Percentiles rank a stretch among this genome's conserved stretches.
These are phyloP conservation scores for Aspergillus sclerotioniger DNA, from an alignment of 495 filamentous ascomycete genomes.

Conservation along the genomic window DNA sequence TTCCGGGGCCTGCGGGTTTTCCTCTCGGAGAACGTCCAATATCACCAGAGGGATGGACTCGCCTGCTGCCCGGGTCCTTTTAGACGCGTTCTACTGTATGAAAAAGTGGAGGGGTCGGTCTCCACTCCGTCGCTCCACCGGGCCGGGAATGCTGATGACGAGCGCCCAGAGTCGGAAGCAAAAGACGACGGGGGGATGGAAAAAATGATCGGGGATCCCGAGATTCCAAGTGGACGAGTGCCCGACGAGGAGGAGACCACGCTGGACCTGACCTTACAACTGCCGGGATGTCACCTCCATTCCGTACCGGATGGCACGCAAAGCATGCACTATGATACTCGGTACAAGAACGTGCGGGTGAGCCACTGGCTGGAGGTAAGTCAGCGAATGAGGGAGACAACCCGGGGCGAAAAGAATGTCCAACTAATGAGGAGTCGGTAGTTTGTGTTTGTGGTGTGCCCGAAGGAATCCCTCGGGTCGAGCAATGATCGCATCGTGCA, in stretches of 20 bases:
- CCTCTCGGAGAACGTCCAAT: slow-evolving; percentile 15
- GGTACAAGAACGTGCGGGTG: slow-evolving; percentile 14
- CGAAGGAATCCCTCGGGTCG: not conserved
- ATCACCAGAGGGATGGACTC: slow-evolving; percentile 10
- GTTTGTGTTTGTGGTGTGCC: slow-evolving; percentile 11
- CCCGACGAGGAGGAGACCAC: slow-evolving; percentile 3
- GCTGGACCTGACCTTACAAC: slow-evolving; percentile 7
- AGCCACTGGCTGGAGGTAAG: slow-evolving; percentile 18
- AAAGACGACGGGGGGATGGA: not conserved
- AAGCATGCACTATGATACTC: slow-evolving; percentile 17
- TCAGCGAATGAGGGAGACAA: not conserved
- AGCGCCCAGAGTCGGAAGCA: slow-evolving; percentile 1
- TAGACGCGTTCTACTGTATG: slow-evolving; percentile 12
- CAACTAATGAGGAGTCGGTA: not conserved
- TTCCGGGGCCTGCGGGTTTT: slow-evolving; percentile 13
- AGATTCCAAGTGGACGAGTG: not conserved
- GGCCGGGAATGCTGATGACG: slow-evolving; percentile 3
- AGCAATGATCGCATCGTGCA: slow-evolving; percentile 8
- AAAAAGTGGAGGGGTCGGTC: slow-evolving; percentile 5
- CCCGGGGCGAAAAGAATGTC: not conserved
- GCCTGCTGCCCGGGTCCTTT: slow-evolving; percentile 12
- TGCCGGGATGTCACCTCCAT: slow-evolving; percentile 14
- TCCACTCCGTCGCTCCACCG: not conserved
- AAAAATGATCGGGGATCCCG: not conserved
- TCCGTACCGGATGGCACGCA: not conserved